A percentile compares a stretch with the other conserved stretches of the same genome.
Evolutionary conservation across 2,329 filamentous ascomycete genomes (phyloP).

Genomic region (Penicillium digitatum): DNA sequence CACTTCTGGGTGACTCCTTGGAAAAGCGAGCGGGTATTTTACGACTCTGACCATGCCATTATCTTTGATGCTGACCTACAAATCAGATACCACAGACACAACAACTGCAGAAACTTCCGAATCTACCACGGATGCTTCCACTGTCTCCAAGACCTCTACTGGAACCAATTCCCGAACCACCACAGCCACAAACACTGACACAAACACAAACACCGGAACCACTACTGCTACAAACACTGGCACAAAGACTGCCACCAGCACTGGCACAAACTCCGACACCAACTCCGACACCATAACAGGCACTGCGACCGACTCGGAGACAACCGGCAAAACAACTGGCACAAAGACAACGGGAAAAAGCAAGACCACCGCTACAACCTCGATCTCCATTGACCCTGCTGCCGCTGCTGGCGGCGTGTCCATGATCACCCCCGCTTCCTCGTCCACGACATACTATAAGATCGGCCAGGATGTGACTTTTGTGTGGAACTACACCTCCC

Average conservation of each 20-base stretch:
- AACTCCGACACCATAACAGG: conserved; percentile 4
- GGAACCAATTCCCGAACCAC: conserved; percentile 6
- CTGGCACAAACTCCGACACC: conserved; percentile 10
- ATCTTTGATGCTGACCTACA: conserved; percentile 1
- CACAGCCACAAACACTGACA: conserved; percentile 10
- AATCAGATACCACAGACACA: conserved; percentile 19
- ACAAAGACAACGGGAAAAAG: conserved; percentile 21
- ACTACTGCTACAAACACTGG: background rate
- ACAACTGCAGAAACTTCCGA: conserved; percentile 13
- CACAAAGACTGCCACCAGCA: conserved; percentile 17
- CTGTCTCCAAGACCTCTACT: conserved; percentile 16
- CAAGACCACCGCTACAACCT: conserved; percentile 30
- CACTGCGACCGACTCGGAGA: conserved; percentile 9
- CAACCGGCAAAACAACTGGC: conserved; percentile 7
- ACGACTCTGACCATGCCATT: background rate
- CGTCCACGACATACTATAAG: conserved; percentile 58
- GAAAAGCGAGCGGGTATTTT: conserved; percentile 28
- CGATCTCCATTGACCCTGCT: conserved; percentile 50
- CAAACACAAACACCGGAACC: conserved; percentile 7
- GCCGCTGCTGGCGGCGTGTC: conserved; percentile 56
- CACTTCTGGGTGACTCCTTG: conserved; percentile 17
- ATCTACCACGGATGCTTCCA: conserved; percentile 11
- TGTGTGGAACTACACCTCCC: conserved; percentile 65
- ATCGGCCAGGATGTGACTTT: conserved; percentile 61
- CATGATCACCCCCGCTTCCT: conserved; percentile 57